Conservation (phyloP, 164 flowering plant genomes). For the Berberis thunbergii region DNA sequence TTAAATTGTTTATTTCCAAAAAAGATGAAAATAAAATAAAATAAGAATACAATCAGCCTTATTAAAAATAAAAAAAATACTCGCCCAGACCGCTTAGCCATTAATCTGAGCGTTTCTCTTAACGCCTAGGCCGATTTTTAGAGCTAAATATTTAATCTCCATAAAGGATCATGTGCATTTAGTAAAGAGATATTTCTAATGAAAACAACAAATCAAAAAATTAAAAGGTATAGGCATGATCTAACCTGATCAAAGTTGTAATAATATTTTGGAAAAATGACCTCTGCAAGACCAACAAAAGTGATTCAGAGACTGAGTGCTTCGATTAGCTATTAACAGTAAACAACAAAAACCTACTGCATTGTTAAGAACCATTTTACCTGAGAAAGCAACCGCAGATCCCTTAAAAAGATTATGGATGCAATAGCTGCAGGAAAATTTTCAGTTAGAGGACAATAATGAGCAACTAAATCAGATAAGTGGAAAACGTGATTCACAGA, state of each 20-base stretch:
- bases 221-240: background rate
- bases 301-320: conserved; percentile 5
- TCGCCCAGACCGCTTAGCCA: too few relatives aligned
- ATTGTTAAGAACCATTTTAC: conserved; percentile 22
- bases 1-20: too few relatives aligned
- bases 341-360: background rate
- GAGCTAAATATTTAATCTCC: background rate
- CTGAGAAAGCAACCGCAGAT: conserved; percentile 34
- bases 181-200: background rate
- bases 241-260: conserved; percentile 37
- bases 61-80: too few relatives aligned
- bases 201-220: background rate
- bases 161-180: background rate
- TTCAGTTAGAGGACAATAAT: conserved; percentile 1
- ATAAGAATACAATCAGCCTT: too few relatives aligned
- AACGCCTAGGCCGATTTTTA: too few relatives aligned
- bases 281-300: conserved; percentile 29
- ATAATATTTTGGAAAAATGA: conserved; percentile 24
- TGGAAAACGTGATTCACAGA: background rate
- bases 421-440: conserved; percentile 48
- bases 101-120: too few relatives aligned
- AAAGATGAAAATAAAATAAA: too few relatives aligned
- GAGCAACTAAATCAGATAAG: background rate
- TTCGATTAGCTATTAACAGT: background rate
- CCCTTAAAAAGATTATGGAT: conserved; percentile 48